Conservation (phyloP, 1,284 basidiomycete species). For the Ceratobasidium sp. region DNA sequence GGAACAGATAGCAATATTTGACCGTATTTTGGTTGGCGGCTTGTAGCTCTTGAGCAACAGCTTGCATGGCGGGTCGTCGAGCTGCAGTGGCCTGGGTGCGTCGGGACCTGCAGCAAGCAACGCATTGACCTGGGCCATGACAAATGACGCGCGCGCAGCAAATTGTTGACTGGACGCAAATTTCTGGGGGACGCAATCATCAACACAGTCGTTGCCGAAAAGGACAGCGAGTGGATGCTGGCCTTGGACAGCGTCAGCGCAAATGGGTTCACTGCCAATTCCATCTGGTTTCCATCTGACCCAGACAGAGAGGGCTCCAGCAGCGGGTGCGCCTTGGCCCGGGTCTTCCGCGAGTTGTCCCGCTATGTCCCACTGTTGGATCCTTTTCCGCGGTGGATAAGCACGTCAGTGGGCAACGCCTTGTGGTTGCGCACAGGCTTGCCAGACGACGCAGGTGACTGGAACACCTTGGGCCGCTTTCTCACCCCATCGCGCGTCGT, state of each 20-base stretch:
- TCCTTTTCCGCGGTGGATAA: conserved; percentile 33
- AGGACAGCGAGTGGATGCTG: conserved; percentile 41
- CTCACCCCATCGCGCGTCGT: conserved; percentile 79
- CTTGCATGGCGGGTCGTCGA: conserved; percentile 89
- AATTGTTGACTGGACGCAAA: conserved; percentile 12
- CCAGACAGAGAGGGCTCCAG: conserved; percentile 21
- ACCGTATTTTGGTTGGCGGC: conserved; percentile 94
- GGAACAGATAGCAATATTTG: conserved; percentile 95
- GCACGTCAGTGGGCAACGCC: conserved; percentile 46
- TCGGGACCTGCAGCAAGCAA: conserved; percentile 51
- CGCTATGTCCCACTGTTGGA: conserved; percentile 47
- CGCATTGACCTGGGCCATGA: conserved; percentile 51
- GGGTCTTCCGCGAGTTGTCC: conserved; percentile 43
- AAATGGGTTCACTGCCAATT: conserved; percentile 48
- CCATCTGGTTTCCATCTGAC: conserved; percentile 44
- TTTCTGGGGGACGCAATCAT: conserved; percentile 18
- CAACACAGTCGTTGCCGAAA: conserved; percentile 11
- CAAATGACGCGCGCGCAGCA: conserved; percentile 13
- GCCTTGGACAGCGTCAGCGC: conserved; percentile 44
- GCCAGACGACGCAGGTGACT: conserved; percentile 48
- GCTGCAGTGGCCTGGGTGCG: conserved; percentile 63
- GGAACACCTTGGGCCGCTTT: conserved; percentile 74
- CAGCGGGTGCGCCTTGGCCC: conserved; percentile 11
- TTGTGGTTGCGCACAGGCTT: conserved; percentile 43
- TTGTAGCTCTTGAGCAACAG: conserved; percentile 88